These are phyloP conservation scores for Spinacia oleracea DNA, from an alignment of 179 eudicot genomes.

Conservation along the genomic window DNA sequence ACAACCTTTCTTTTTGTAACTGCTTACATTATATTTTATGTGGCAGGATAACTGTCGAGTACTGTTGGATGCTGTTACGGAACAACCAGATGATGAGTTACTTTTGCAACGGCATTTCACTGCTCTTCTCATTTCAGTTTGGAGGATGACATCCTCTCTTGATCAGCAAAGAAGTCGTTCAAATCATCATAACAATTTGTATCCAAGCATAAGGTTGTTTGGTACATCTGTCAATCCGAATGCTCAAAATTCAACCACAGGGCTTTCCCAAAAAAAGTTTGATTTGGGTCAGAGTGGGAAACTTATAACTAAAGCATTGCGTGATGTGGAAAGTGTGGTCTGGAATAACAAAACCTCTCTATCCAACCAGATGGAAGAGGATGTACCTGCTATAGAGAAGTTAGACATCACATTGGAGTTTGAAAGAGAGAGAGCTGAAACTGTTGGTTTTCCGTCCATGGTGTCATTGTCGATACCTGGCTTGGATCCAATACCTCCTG, in stretches of 20 bases:
- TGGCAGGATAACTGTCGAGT: slow-evolving; percentile 74
- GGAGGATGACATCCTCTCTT: slow-evolving; percentile 54
- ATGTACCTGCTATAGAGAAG: slow-evolving; percentile 38
- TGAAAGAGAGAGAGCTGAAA: slow-evolving; percentile 31
- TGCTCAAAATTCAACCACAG: slow-evolving; percentile 32
- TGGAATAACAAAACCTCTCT: slow-evolving; percentile 32
- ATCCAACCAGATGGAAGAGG: slow-evolving; percentile 42
- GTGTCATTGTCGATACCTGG: slow-evolving; percentile 55
- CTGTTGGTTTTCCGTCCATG: slow-evolving; percentile 53
- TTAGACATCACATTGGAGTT: slow-evolving; percentile 69
- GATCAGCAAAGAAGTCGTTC: slow-evolving; percentile 37
- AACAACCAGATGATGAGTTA: slow-evolving; percentile 72
- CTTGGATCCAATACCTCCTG: slow-evolving; percentile 37
- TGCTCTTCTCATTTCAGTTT: slow-evolving; percentile 65
- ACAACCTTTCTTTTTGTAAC: neutral
- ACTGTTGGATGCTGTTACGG: slow-evolving; percentile 73
- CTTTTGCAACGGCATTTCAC: slow-evolving; percentile 89
- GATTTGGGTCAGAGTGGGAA: slow-evolving; percentile 47
- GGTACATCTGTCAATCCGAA: slow-evolving; percentile 39
- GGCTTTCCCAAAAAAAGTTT: slow-evolving; percentile 44
- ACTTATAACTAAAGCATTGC: slow-evolving; percentile 61
- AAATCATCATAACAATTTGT: slow-evolving; percentile 40
- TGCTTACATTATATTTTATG: slow-evolving; percentile 12
- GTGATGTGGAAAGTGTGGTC: slow-evolving; percentile 36
- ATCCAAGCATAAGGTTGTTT: slow-evolving; percentile 47